Conservation (phyloP, 1,284 basidiomycete genomes). For the Inonotus hispidus region DNA sequence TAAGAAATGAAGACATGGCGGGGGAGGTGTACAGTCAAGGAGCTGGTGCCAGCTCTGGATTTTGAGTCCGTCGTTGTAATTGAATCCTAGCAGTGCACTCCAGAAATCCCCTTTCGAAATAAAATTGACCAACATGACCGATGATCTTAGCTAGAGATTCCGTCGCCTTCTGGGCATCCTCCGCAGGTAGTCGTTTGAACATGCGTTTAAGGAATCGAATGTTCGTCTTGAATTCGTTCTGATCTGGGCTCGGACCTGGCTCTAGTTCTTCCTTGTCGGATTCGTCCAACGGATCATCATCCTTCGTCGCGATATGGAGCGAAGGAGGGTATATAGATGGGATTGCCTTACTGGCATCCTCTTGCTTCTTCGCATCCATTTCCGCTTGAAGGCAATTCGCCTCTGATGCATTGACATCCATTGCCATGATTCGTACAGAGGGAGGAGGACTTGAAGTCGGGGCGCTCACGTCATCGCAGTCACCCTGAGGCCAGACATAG, state of each 20-base stretch:
- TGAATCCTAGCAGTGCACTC: background rate
- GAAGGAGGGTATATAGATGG: background rate
- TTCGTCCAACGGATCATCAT: no score
- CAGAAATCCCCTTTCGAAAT: background rate
- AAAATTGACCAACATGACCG: background rate
- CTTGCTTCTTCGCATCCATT: background rate
- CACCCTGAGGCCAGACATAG: background rate
- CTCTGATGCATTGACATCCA: background rate
- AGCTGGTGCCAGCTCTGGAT: background rate
- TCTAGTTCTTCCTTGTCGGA: no score
- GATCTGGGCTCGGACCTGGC: background rate
- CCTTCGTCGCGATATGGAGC: background rate
- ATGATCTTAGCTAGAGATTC: conserved; percentile 1
- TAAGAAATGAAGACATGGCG: background rate
- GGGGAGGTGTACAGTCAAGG: background rate
- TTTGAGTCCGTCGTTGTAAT: background rate
- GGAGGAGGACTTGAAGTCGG: conserved; percentile 10
- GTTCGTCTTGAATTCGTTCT: background rate
- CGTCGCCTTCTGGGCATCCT: background rate
- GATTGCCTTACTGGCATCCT: background rate
- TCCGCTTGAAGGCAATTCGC: background rate
- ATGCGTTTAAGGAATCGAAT: background rate
- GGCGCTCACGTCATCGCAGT: conserved; percentile 5
- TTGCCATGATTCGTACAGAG: background rate
- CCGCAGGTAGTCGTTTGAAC: background rate